A percentile compares a stretch with the other conserved stretches of the same genome.
Evolutionary conservation across 1,284 basidiomycete species (phyloP).

Genomic region (Malassezia equina): DNA sequence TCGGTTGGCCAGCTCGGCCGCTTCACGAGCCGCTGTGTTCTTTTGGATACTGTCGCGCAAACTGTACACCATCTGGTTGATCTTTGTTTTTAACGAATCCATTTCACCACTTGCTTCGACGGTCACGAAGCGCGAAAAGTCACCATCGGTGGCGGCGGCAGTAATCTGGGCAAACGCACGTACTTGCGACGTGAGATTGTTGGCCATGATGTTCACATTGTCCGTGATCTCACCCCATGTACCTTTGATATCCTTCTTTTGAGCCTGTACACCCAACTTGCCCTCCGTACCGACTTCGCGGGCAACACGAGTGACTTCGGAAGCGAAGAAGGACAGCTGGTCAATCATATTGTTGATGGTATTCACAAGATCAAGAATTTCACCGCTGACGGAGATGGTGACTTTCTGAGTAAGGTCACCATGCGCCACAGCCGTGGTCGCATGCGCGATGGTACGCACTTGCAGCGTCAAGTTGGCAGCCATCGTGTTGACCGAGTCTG

Average conservation of each 20-base stretch:
- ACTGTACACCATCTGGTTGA: slow-evolving; percentile 98
- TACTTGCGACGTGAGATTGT: slow-evolving; percentile 94
- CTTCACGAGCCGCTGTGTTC: slow-evolving; percentile 94
- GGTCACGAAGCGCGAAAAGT: slow-evolving; percentile 97
- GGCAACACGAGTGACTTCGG: slow-evolving; percentile 89
- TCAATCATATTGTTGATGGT: slow-evolving; percentile 54
- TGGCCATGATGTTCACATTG: slow-evolving; percentile 53
- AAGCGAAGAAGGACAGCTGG: slow-evolving; percentile 74
- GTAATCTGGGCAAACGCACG: slow-evolving; percentile 98
- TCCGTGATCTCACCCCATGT: slow-evolving; percentile 98
- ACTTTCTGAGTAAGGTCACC: slow-evolving; percentile 93
- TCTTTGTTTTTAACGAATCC: slow-evolving; percentile 98
- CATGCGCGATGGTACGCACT: slow-evolving; percentile 86
- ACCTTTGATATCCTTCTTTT: slow-evolving; percentile 91
- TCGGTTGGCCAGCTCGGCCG: slow-evolving; percentile 82
- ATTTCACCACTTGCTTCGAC: slow-evolving; percentile 97
- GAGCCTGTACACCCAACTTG: slow-evolving; percentile 91
- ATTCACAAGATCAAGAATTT: slow-evolving; percentile 77
- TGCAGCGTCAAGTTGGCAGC: slow-evolving; percentile 66
- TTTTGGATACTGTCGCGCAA: slow-evolving; percentile 94
- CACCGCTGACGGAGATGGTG: slow-evolving; percentile 78
- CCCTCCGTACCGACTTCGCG: slow-evolving; percentile 91
- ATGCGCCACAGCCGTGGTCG: slow-evolving; percentile 87
- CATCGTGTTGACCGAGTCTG: slow-evolving; percentile 64
- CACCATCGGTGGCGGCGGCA: slow-evolving; percentile 94